Evolutionary conservation across 768 basidiomycete species (phyloP).

Genomic region (Russula griseocarnosa): DNA sequence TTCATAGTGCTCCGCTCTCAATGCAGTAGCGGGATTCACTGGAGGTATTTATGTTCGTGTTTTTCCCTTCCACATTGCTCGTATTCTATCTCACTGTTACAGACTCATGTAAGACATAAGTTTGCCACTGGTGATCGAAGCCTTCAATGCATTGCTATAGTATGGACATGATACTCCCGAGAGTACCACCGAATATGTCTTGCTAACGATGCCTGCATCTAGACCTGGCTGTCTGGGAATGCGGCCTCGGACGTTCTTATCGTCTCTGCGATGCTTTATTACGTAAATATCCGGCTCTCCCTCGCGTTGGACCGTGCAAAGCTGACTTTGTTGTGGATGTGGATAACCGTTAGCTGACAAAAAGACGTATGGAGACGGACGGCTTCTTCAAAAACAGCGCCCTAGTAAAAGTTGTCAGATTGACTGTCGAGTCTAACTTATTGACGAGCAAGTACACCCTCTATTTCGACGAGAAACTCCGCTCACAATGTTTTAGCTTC

Average conservation of each 20-base stretch:
- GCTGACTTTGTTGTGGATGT: not conserved
- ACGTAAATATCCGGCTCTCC: not conserved
- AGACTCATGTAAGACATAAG: not conserved
- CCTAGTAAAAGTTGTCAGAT: conserved; percentile 27
- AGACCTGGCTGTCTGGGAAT: conserved; percentile 17
- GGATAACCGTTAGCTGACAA: not conserved
- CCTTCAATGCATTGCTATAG: not conserved
- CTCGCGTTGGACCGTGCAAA: too few relatives aligned
- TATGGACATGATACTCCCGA: not conserved
- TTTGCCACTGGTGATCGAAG: not conserved
- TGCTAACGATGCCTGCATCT: not conserved
- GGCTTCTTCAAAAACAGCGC: conserved; percentile 2
- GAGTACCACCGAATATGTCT: not conserved
- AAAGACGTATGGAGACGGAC: not conserved
- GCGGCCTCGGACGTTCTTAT: conserved; percentile 5
- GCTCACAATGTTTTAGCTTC: not conserved
- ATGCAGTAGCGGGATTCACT: conserved; percentile 1
- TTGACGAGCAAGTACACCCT: conserved; percentile 21
- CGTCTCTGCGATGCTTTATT: conserved; percentile 11
- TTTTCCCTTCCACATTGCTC: too few relatives aligned
- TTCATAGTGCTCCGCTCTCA: conserved; percentile 2
- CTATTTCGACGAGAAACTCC: too few relatives aligned
- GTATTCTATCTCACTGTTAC: not conserved
- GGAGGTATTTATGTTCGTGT: conserved; percentile 6
- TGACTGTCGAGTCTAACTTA: conserved; percentile 31